Percentiles rank a stretch among this genome's conserved stretches.
Conservation (phyloP, 352 stramenopile genomes). For the Globisporangium spiculum region DNA sequence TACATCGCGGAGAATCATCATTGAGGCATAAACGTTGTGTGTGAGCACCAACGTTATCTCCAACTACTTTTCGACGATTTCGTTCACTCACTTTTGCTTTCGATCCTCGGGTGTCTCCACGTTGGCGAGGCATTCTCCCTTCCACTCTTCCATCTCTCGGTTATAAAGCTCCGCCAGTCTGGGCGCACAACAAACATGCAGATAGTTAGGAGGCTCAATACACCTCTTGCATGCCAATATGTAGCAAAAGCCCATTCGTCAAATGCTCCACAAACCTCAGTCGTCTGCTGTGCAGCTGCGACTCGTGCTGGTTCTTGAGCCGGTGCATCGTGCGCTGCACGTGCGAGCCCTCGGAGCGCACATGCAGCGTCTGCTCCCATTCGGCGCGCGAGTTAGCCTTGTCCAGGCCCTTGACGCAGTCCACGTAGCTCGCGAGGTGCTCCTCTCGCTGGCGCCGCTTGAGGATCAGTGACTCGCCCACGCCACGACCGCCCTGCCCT, state of each 20-base stretch:
- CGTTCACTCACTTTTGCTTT: conserved; percentile 58
- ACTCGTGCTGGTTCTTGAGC: conserved; percentile 80
- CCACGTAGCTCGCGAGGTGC: conserved; percentile 45
- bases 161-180: conserved; percentile 77
- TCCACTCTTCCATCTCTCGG: conserved; percentile 73
- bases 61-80: background rate
- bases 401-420: conserved; percentile 47
- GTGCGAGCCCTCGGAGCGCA: conserved; percentile 48
- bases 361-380: conserved; percentile 64
- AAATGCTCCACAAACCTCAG: conserved; percentile 24
- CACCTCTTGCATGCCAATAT: too few relatives aligned
- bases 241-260: background rate
- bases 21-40: background rate
- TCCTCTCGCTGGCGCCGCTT: conserved; percentile 73
- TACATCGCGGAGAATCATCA: background rate
- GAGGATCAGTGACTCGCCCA: conserved; percentile 70
- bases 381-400: conserved; percentile 60
- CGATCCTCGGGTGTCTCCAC: conserved; percentile 76
- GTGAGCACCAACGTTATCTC: background rate
- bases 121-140: conserved; percentile 56
- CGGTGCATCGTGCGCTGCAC: conserved; percentile 38
- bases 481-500: conserved; percentile 34
- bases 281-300: conserved; percentile 56
- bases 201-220: too few relatives aligned
- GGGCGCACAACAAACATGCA: background rate